Conservation (phyloP, 2,329 filamentous ascomycete species). For the Pseudocercospora macadamiae region DNA sequence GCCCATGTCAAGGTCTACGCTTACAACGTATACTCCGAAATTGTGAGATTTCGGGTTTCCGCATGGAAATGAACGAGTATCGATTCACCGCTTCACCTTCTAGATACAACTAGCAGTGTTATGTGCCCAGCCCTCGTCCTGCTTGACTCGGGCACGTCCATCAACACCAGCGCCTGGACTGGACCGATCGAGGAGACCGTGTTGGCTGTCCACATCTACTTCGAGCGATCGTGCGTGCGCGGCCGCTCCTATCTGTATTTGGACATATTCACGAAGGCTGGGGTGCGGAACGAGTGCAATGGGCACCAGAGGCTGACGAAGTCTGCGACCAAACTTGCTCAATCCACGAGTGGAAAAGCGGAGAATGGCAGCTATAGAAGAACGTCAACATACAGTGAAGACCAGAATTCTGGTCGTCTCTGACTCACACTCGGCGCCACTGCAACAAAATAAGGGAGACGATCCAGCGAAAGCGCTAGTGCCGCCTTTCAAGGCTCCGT, state of each 20-base stretch:
- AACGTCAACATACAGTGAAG: conserved; percentile 12
- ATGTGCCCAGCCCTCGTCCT: too few species aligned
- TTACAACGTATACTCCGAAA: too few species aligned
- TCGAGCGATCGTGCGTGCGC: conserved; percentile 47
- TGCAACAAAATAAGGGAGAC: not conserved
- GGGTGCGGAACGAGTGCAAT: conserved; percentile 59
- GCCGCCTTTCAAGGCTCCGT: conserved; percentile 11
- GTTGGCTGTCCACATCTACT: conserved; percentile 53
- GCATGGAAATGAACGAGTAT: too few species aligned
- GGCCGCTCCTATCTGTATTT: conserved; percentile 58
- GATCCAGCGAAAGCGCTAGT: not conserved
- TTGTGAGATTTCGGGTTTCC: too few species aligned
- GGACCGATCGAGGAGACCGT: conserved; percentile 23
- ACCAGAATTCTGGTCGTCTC: conserved; percentile 23
- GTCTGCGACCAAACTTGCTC: conserved; percentile 1
- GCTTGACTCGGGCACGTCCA: too few species aligned
- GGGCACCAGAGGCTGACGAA: conserved; percentile 39
- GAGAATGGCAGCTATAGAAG: too few species aligned
- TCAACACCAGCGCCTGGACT: conserved; percentile 37
- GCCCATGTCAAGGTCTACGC: too few species aligned
- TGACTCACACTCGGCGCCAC: conserved; percentile 19
- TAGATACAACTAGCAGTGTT: too few species aligned
- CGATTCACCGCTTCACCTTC: too few species aligned
- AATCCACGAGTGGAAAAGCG: conserved; percentile 16
- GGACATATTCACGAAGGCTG: conserved; percentile 63